Percentiles rank a stretch among this genome's conserved stretches.
These are phyloP conservation scores for Clonostachys byssicola DNA, from an alignment of 2,329 filamentous ascomycete genomes.

Conservation along the genomic window DNA sequence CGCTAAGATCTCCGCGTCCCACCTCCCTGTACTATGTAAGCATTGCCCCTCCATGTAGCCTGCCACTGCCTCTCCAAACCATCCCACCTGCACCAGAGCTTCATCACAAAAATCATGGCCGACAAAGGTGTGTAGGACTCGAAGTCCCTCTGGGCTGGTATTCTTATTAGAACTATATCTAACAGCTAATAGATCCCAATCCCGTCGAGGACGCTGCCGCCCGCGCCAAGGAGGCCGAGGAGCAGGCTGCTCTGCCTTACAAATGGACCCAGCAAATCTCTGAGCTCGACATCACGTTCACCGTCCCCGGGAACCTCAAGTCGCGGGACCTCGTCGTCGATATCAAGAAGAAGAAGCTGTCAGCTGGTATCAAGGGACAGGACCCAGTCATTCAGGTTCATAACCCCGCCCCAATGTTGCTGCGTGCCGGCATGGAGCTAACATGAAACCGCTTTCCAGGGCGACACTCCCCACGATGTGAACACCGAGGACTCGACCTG, in stretches of 20 bases:
- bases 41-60: slow-evolving; percentile 3
- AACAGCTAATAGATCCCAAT: slow-evolving; percentile 44
- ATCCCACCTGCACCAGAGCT: background rate
- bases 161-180: slow-evolving; percentile 24
- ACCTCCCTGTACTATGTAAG: background rate
- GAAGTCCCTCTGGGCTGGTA: background rate
- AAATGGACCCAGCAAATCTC: slow-evolving; percentile 94
- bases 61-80: background rate
- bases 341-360: slow-evolving; percentile 73
- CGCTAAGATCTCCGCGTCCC: background rate
- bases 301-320: slow-evolving; percentile 79
- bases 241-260: slow-evolving; percentile 91
- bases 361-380: slow-evolving; percentile 84
- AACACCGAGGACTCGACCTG: slow-evolving; percentile 86
- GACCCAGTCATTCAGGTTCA: slow-evolving; percentile 74
- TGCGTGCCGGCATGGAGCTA: background rate
- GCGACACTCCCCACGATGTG: slow-evolving; percentile 77
- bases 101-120: slow-evolving; percentile 4
- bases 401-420: background rate
- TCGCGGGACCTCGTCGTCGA: slow-evolving; percentile 79
- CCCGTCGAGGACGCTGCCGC: slow-evolving; percentile 54
- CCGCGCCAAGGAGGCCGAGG: slow-evolving; percentile 70
- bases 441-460: slow-evolving; percentile 46
- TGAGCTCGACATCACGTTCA: slow-evolving; percentile 77
- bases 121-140: slow-evolving; percentile 5